These are phyloP conservation scores for Bipolaris oryzae DNA, from an alignment of 2,329 filamentous ascomycete genomes.

Conservation along the genomic window DNA sequence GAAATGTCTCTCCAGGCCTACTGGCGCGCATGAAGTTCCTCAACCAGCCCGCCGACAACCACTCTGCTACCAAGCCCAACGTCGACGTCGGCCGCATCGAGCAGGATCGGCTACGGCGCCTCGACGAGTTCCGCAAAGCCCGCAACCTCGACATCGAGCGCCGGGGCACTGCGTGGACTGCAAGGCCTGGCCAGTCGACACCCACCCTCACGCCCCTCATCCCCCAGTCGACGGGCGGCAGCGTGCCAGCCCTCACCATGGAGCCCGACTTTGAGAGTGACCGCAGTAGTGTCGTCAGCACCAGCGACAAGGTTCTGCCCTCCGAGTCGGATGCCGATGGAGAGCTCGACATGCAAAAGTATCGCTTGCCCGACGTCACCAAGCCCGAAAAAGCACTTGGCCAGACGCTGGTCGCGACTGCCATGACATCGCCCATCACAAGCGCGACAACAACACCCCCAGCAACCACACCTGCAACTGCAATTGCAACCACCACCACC, in stretches of 20 bases:
- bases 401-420: constrained; percentile 43
- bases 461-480: constrained; percentile 28
- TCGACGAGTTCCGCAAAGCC: constrained; percentile 70
- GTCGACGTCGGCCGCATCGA: constrained; percentile 68
- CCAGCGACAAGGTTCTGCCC: constrained; percentile 61
- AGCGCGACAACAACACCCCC: constrained; percentile 44
- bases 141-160: constrained; percentile 63
- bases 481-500: constrained; percentile 40
- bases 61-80: constrained; percentile 29
- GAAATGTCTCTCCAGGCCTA: constrained; percentile 52
- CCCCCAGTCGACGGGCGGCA: constrained; percentile 45
- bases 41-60: constrained; percentile 44
- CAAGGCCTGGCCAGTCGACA: constrained; percentile 36
- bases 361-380: constrained; percentile 72
- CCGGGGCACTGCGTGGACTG: constrained; percentile 75
- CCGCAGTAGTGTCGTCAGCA: constrained; percentile 55
- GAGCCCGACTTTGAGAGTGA: constrained; percentile 53
- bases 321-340: constrained; percentile 56
- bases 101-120: constrained; percentile 70
- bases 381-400: constrained; percentile 63
- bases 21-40: constrained; percentile 54
- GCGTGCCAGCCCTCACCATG: constrained; percentile 48
- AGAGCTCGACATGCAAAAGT: constrained; percentile 70
- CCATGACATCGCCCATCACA: constrained; percentile 48
- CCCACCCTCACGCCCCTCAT: constrained; percentile 29